Base-by-base conservation (phyloP, 129 eudicot genomes). In the Flaveria brownii region DNA sequence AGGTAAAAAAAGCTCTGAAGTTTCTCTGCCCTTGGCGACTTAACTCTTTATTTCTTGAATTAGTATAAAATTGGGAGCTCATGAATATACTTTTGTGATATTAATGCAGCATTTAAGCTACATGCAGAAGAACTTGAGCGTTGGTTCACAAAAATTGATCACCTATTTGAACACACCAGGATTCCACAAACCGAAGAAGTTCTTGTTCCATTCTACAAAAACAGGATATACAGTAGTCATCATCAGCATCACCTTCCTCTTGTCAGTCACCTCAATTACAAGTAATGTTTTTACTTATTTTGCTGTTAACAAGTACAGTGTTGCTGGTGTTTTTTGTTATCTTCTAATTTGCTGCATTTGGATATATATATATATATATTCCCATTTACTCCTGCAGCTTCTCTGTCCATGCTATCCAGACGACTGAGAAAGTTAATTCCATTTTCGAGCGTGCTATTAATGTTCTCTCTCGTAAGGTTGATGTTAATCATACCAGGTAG, bases 81-180 rank as follows among this genome's bases (percentile, higher is more conserved):
- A 45, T 74, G 51, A 52, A 25, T 26, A 51, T 60, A 17, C 74
- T 41, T 36, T 76, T 82, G 73, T 59, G 45, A 76, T 59, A 71
- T 76, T 73, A 15, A 42, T 71, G 72, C 84, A 93, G 97, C 83
- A 69, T 93, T 93, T 83, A 85, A 86, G 87, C 89, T 93, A 61
- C 76, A 88, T 74, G 70, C 92, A 25, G 97, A 90, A 52, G 98
- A 90, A 84, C 82, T 93, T 61, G 93, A 93, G 80, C 91, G 93
- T 42, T 93, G 98, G 98, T 93, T 93, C 91, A 87, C 90, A 68
- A 93, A 93, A 79, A 90, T 93, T 76, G 98, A 93, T 86, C 98
- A 93, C 76, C 84, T 93, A 68, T 93, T 93, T 81, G 96, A 90
- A 68, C 97, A 93, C 71, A 90, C 98, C 15, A 82, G 98, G 81